Conservation (phyloP, 352 stramenopile genomes). For the Pythium utonaiense region DNA sequence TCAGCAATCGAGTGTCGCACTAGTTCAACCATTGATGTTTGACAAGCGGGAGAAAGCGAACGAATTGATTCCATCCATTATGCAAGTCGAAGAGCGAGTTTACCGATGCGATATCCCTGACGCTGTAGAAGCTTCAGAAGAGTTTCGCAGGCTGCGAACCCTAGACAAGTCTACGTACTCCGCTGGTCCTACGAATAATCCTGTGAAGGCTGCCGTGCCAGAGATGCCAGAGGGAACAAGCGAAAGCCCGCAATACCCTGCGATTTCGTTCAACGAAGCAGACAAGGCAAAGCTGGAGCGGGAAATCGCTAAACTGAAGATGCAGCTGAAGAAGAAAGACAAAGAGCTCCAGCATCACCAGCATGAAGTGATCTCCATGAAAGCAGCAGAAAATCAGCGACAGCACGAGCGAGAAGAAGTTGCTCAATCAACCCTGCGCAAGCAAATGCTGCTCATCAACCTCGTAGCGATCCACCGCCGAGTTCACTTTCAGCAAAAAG, state of each 20-base stretch:
- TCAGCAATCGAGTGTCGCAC: constrained; percentile 6
- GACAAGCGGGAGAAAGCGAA: not conserved
- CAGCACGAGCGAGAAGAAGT: constrained; percentile 14
- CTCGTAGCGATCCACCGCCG: constrained; percentile 31
- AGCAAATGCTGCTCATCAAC: constrained; percentile 34
- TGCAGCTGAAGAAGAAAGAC: constrained; percentile 34
- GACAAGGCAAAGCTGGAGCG: constrained; percentile 38
- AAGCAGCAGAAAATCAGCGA: constrained; percentile 17
- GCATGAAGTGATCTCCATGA: constrained; percentile 4
- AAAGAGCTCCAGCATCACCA: constrained; percentile 27
- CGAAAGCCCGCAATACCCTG: constrained; percentile 19
- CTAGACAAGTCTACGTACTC: not conserved
- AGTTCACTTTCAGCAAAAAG: constrained; percentile 18
- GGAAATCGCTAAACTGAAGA: constrained; percentile 35
- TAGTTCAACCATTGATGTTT: not conserved
- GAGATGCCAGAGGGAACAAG: constrained; percentile 3
- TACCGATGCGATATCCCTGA: constrained; percentile 15
- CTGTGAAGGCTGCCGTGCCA: constrained; percentile 2
- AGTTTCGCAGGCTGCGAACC: not conserved
- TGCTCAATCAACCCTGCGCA: constrained; percentile 11
- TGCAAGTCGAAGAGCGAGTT: not conserved
- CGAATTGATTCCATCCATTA: not conserved
- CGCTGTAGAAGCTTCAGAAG: not conserved
- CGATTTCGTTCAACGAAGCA: constrained; percentile 26
- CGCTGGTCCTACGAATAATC: not conserved